A percentile compares a stretch with the other conserved stretches of the same genome.
Evolutionary conservation across 345 rosid genomes (phyloP).

Genomic region (Draba incana): DNA sequence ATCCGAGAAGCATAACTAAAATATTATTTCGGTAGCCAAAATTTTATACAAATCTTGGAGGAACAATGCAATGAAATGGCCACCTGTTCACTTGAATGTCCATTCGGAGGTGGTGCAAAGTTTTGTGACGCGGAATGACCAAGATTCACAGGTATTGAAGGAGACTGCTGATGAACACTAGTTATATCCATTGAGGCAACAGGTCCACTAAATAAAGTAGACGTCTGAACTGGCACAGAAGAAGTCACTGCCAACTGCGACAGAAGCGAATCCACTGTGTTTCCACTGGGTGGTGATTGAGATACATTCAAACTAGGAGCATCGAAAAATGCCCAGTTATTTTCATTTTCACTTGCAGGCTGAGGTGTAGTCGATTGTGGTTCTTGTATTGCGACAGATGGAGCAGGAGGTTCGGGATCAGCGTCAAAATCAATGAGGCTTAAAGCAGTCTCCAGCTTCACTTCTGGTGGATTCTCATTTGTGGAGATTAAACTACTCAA

Average conservation of each 20-base stretch:
- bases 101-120: slow-evolving; percentile 47
- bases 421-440: slow-evolving; percentile 97
- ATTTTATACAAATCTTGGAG: slow-evolving; percentile 11
- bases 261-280: slow-evolving; percentile 75
- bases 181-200: too few species aligned
- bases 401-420: slow-evolving; percentile 65
- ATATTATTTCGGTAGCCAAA: slow-evolving; percentile 5
- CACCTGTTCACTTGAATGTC: slow-evolving; percentile 68
- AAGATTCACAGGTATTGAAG: slow-evolving; percentile 19
- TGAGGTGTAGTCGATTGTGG: slow-evolving; percentile 49
- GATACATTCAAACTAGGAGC: slow-evolving; percentile 46
- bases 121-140: slow-evolving; percentile 52
- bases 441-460: slow-evolving; percentile 55
- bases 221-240: slow-evolving; percentile 52
- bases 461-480: slow-evolving; percentile 66
- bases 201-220: slow-evolving; percentile 49
- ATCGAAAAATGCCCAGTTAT: slow-evolving; percentile 49
- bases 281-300: slow-evolving; percentile 57
- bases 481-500: slow-evolving; percentile 67
- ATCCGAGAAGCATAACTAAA: slow-evolving; percentile 17
- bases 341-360: slow-evolving; percentile 35
- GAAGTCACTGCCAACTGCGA: slow-evolving; percentile 67
- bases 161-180: too few species aligned
- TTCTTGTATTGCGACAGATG: slow-evolving; percentile 47
- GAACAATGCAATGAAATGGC: slow-evolving; percentile 22